Conservation (phyloP, 345 rosid species). For the Brassica cretica region DNA sequence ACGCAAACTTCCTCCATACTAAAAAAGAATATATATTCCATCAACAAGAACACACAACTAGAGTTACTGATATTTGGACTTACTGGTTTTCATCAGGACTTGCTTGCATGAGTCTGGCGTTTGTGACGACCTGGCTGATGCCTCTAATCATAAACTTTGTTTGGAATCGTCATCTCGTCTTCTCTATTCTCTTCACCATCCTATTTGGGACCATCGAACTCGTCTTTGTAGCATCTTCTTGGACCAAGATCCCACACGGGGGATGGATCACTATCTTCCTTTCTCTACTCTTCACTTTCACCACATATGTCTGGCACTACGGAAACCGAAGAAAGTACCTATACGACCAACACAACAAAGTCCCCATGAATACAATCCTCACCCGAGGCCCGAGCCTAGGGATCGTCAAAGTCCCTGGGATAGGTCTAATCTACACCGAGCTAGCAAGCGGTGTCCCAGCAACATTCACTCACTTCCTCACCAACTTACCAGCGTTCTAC, state of each 20-base stretch:
- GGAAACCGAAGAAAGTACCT: slow-evolving; percentile 73
- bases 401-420: slow-evolving; percentile 83
- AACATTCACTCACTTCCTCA: slow-evolving; percentile 77
- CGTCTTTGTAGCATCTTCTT: slow-evolving; percentile 38
- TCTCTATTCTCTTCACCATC: slow-evolving; percentile 23
- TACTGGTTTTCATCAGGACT: slow-evolving; percentile 3
- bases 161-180: slow-evolving; percentile 23
- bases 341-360: slow-evolving; percentile 77
- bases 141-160: slow-evolving; percentile 1
- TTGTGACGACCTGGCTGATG: neutral
- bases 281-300: slow-evolving; percentile 47
- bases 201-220: neutral
- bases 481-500: slow-evolving; percentile 87
- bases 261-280: slow-evolving; percentile 81
- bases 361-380: slow-evolving; percentile 78
- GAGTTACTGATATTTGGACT: neutral
- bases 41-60: neutral
- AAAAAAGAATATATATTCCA: neutral
- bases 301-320: slow-evolving; percentile 81
- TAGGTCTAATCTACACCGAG: slow-evolving; percentile 84
- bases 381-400: slow-evolving; percentile 83
- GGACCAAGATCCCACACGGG: slow-evolving; percentile 60
- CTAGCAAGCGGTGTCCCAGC: slow-evolving; percentile 78
- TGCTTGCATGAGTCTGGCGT: slow-evolving; percentile 2
- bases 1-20: slow-evolving; percentile 11